phyloP scores from a whole-genome alignment of 345 rosid genomes.

The Murraya koenigii region DNA sequence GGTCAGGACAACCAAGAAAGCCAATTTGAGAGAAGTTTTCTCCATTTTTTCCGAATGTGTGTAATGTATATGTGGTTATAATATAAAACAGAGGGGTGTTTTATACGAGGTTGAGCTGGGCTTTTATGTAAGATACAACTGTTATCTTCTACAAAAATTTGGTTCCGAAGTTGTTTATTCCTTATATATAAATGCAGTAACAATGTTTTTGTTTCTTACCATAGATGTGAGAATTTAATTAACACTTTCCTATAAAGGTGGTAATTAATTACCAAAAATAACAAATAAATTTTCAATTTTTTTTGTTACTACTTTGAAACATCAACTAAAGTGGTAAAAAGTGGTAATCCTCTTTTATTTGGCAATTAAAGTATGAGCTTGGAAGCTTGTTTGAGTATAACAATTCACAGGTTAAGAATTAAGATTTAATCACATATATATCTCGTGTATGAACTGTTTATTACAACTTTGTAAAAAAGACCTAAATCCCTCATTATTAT shows the following conservation, averaged over 20 bases:
- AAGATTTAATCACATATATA: no score
- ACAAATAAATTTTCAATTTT: no score
- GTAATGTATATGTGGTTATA: background rate
- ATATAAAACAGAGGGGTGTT: background rate
- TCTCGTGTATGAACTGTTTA: no score
- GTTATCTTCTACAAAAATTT: background rate
- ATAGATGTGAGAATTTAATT: background rate
- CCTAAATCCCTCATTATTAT: no score
- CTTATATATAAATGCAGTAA: background rate
- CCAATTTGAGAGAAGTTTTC: background rate
- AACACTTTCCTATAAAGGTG: background rate
- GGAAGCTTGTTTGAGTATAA: no score
- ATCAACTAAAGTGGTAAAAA: no score
- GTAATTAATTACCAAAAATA: background rate
- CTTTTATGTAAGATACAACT: background rate
- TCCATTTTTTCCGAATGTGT: background rate
- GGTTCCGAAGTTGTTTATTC: background rate
- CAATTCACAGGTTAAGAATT: no score
- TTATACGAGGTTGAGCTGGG: background rate
- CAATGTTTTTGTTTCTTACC: background rate
- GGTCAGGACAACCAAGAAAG: background rate
- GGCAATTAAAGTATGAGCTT: no score
- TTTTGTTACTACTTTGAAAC: no score
- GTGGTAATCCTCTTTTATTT: no score
- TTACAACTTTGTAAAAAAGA: no score